These are phyloP conservation scores for Auricularia auricula-judae DNA, from an alignment of 768 basidiomycete genomes.

Conservation along the genomic window DNA sequence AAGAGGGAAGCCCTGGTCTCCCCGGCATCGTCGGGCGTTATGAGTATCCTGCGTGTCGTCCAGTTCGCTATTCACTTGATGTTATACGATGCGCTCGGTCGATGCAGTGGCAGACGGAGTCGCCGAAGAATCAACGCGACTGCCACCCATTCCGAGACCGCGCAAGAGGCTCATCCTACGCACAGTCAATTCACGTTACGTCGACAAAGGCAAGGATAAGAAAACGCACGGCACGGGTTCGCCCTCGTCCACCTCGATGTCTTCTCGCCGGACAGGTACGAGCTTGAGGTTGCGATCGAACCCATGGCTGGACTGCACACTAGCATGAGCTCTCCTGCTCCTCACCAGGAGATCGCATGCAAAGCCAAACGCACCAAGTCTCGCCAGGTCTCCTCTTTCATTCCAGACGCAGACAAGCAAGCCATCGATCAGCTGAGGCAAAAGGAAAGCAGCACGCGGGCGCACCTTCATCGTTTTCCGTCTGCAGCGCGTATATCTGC, in stretches of 20 bases:
- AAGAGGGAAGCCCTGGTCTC: too few relatives aligned
- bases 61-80: too few relatives aligned
- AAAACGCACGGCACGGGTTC: neutral
- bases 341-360: too few relatives aligned
- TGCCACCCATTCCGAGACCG: neutral
- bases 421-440: neutral
- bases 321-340: neutral
- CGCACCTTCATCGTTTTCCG: constrained; percentile 63
- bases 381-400: constrained; percentile 51
- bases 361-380: constrained; percentile 44
- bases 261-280: constrained; percentile 47
- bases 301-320: constrained; percentile 53
- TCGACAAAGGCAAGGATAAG: neutral
- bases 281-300: constrained; percentile 58
- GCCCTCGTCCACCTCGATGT: constrained; percentile 20
- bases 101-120: too few relatives aligned
- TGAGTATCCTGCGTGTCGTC: too few relatives aligned
- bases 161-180: neutral
- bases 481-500: constrained; percentile 78
- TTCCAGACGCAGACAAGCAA: neutral
- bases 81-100: too few relatives aligned
- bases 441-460: too few relatives aligned
- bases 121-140: neutral
- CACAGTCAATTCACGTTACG: neutral
- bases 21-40: too few relatives aligned